These are phyloP conservation scores for Xylariaceae sp. DNA, from an alignment of 2,329 filamentous ascomycete species.

Conservation along the genomic window DNA sequence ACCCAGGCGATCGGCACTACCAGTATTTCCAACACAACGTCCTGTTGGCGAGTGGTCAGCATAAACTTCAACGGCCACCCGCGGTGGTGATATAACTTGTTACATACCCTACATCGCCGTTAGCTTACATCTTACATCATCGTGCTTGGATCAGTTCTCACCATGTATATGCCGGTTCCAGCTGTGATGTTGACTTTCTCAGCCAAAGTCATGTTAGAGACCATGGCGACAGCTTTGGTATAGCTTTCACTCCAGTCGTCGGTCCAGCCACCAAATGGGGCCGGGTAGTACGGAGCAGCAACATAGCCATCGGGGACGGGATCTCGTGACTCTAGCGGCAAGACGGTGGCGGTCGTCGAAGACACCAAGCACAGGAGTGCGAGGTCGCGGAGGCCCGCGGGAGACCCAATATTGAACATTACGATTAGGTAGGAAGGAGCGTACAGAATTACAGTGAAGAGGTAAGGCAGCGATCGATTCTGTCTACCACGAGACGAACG, in stretches of 20 bases:
- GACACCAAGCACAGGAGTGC: conserved; percentile 16
- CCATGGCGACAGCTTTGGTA: conserved; percentile 61
- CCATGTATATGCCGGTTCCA: conserved; percentile 70
- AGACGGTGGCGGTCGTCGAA: conserved; percentile 13
- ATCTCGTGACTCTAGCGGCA: conserved; percentile 18
- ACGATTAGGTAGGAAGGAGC: conserved; percentile 14
- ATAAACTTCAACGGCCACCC: neutral
- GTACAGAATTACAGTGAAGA: neutral
- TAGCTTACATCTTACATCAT: neutral
- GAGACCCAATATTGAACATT: conserved; percentile 19
- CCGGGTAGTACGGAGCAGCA: conserved; percentile 64
- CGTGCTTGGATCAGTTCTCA: conserved; percentile 16
- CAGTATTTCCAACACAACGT: conserved; percentile 72
- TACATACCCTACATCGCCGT: conserved; percentile 18
- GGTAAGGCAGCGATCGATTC: too few species aligned
- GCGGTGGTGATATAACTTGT: neutral
- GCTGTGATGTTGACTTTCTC: conserved; percentile 77
- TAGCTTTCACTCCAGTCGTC: conserved; percentile 67
- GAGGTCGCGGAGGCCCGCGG: conserved; percentile 21
- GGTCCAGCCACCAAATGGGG: conserved; percentile 68
- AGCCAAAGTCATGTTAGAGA: conserved; percentile 72
- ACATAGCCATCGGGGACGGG: conserved; percentile 33
- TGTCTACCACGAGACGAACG: too few species aligned
- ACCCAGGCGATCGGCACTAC: conserved; percentile 64
- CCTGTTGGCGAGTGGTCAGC: conserved; percentile 26